phyloP scores from a whole-genome alignment of 257 asterid genomes.

The Marsdenia floribunda region DNA sequence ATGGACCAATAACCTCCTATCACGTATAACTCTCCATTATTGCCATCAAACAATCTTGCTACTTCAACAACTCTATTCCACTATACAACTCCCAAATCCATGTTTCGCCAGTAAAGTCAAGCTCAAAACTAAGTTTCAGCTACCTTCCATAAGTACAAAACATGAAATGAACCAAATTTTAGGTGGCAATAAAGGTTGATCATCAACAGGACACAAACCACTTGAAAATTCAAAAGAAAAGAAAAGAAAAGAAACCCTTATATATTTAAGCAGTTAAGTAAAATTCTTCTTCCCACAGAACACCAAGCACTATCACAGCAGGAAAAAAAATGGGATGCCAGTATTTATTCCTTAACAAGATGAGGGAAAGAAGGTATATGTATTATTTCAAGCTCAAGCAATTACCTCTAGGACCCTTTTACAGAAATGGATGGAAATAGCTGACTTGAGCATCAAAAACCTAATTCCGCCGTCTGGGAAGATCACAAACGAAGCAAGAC shows the following conservation, averaged over 20 bases:
- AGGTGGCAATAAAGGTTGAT: not conserved
- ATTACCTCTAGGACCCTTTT: conserved; percentile 76
- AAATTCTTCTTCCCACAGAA: not conserved
- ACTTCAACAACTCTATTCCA: conserved; percentile 4
- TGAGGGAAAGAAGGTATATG: not conserved
- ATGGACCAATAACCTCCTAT: too few species aligned
- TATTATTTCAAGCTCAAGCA: not conserved
- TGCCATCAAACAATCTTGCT: not conserved
- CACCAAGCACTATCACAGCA: not conserved
- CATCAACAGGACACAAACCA: not conserved
- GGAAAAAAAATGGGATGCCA: not conserved
- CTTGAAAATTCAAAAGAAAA: not conserved
- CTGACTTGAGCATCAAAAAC: conserved; percentile 51
- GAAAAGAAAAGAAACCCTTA: not conserved
- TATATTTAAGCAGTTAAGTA: too few species aligned
- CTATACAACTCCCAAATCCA: not conserved
- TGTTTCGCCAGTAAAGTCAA: not conserved
- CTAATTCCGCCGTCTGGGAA: conserved; percentile 49
- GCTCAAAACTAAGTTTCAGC: not conserved
- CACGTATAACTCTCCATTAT: not conserved
- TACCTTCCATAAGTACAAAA: not conserved
- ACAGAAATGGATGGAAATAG: conserved; percentile 54
- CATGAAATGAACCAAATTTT: not conserved
- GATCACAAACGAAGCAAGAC: conserved; percentile 37
- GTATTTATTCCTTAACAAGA: not conserved